Percentiles rank a stretch among this genome's conserved stretches.
These are phyloP conservation scores for Fusarium sp. DNA, from an alignment of 2,329 filamentous ascomycete species.

Conservation along the genomic window DNA sequence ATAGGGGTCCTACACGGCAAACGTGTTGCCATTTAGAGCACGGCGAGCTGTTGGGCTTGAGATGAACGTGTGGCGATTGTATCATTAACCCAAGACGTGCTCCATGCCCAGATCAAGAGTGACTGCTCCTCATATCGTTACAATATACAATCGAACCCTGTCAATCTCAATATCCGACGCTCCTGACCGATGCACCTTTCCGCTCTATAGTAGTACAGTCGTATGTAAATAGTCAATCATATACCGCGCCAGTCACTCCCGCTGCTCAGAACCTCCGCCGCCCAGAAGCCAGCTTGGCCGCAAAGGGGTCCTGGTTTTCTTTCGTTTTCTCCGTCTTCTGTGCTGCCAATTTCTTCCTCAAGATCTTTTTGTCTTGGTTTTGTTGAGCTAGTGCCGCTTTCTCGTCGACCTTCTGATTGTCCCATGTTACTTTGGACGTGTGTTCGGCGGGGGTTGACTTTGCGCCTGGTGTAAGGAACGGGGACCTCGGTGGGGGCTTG, in stretches of 20 bases:
- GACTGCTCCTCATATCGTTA: conserved; percentile 20
- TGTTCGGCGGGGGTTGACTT: not conserved
- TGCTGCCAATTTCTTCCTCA: conserved; percentile 18
- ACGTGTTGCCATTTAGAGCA: no score
- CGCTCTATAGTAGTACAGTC: conserved; percentile 42
- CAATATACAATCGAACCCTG: conserved; percentile 34
- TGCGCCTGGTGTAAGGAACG: conserved; percentile 20
- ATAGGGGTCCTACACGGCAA: not conserved
- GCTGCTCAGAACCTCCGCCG: conserved; percentile 26
- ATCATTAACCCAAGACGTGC: not conserved
- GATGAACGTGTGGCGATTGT: conserved; percentile 2
- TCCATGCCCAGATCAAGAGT: conserved; percentile 21
- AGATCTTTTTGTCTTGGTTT: conserved; percentile 20
- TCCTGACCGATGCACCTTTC: conserved; percentile 23
- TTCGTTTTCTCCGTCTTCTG: conserved; percentile 12
- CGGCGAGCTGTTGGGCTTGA: not conserved
- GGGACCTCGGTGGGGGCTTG: conserved; percentile 34
- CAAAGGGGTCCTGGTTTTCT: conserved; percentile 27
- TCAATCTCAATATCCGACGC: conserved; percentile 12
- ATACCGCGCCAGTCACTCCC: conserved; percentile 14
- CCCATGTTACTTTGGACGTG: conserved; percentile 17
- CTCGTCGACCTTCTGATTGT: conserved; percentile 23
- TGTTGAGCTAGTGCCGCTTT: conserved; percentile 12
- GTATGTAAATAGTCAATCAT: conserved; percentile 28
- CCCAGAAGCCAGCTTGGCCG: conserved; percentile 19